phyloP scores from a whole-genome alignment of 306 rosid genomes.

The Cercis canadensis region DNA sequence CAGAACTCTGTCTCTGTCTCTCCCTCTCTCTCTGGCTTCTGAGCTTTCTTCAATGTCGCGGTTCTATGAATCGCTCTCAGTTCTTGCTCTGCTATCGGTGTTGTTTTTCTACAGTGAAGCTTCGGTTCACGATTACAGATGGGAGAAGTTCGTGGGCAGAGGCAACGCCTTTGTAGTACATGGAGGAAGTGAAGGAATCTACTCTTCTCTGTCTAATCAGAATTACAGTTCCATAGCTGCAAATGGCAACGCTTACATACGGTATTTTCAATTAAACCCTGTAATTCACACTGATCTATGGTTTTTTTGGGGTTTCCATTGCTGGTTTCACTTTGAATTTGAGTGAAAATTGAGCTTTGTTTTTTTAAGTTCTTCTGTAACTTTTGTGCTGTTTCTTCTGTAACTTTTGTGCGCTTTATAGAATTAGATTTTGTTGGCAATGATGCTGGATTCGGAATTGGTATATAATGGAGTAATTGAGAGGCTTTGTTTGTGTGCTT shows the following conservation, averaged over 20 bases:
- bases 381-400: no score
- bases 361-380: no score
- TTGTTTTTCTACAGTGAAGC: slow-evolving; percentile 56
- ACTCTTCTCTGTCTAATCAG: slow-evolving; percentile 58
- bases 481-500: no score
- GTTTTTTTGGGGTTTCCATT: neutral
- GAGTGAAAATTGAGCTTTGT: neutral
- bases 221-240: slow-evolving; percentile 45
- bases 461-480: no score
- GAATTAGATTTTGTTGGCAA: no score
- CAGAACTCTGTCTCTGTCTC: slow-evolving; percentile 15
- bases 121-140: slow-evolving; percentile 77
- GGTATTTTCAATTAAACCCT: slow-evolving; percentile 49
- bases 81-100: slow-evolving; percentile 43
- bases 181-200: slow-evolving; percentile 98
- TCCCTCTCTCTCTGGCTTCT: slow-evolving; percentile 31
- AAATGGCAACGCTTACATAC: slow-evolving; percentile 67
- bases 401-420: no score
- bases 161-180: slow-evolving; percentile 94
- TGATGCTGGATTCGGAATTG: no score
- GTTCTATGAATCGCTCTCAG: slow-evolving; percentile 26
- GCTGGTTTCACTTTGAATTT: neutral
- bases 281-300: neutral
- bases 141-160: slow-evolving; percentile 61
- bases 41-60: slow-evolving; percentile 43